These are phyloP conservation scores for Inga laurina DNA, from an alignment of 306 rosid genomes.

Conservation along the genomic window DNA sequence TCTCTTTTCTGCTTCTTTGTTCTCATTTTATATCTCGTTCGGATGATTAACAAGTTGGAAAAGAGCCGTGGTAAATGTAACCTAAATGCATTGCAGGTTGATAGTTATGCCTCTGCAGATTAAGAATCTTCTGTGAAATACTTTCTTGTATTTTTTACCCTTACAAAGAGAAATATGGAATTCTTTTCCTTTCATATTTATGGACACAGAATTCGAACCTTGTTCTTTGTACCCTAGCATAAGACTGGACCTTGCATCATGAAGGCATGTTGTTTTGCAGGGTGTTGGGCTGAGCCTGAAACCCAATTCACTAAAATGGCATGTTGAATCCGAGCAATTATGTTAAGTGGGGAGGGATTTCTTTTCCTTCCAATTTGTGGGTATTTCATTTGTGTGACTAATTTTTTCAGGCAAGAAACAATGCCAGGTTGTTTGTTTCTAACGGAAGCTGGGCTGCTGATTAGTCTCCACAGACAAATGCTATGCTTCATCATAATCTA, in stretches of 20 bases:
- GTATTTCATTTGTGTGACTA: neutral
- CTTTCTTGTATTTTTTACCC: conserved; percentile 41
- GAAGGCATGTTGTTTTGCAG: neutral
- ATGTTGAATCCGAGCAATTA: neutral
- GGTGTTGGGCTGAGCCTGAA: neutral
- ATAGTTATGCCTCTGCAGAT: conserved; percentile 60
- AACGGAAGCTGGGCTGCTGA: neutral
- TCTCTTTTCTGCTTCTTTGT: conserved; percentile 34
- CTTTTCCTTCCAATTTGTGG: neutral
- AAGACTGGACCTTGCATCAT: neutral
- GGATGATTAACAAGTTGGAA: conserved; percentile 46
- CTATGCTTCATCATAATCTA: neutral
- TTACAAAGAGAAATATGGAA: conserved; percentile 37
- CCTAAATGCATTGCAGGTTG: conserved; percentile 51
- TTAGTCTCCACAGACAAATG: neutral
- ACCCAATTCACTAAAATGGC: neutral
- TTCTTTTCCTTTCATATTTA: neutral
- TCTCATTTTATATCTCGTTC: conserved; percentile 43
- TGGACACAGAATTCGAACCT: neutral
- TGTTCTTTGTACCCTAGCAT: neutral
- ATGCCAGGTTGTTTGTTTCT: neutral
- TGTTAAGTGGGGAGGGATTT: neutral
- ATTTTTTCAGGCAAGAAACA: neutral
- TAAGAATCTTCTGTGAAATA: conserved; percentile 62
- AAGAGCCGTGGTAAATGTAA: conserved; percentile 65